Base-by-base conservation (phyloP, 306 rosid genomes). In the Fragaria ananassa region DNA sequence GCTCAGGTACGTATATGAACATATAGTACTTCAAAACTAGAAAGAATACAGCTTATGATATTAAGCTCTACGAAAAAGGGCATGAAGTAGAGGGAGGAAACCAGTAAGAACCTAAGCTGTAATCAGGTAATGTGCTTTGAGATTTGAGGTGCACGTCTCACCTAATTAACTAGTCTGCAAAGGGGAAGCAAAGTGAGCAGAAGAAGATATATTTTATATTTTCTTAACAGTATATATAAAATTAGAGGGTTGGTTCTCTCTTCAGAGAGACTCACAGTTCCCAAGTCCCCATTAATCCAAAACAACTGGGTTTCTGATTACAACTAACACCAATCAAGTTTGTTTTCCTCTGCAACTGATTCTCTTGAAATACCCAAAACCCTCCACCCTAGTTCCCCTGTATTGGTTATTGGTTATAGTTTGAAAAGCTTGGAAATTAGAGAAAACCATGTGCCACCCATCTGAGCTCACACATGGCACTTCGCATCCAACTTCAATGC, bases 391-490 rank as follows among this genome's bases (percentile, higher is more conserved):
- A 58, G 77, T 74, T 79, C 74, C 69, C 57, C 71, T 65, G 76
- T 76, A 68, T 67, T 82, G 71, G 68, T 74, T 42, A 42, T 42
- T 78, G 25, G n/a, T 34, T 71, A 41, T 69, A 74, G 79, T 68
- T 83, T 68, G 44, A 15, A 72, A 70, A 42, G 81, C 83, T 60
- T 84, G 87, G 91, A 84, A 85, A 91, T 74, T 6, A 78, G 89
- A 77, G 90, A 65, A 41, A 70, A 80, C 89, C 98, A 91, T 89
- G 98, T 90, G 98, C 94, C 96, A 76, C 41, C 74, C 81, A 81
- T 86, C 91, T 88, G 85, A 77, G 90, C 85, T 90, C 81, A 85
- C 96, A 90, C 93, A 91, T 87, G 96, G 78, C 91, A 78, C 75
- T 83, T 83, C 66, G 83, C 80, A 74, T 81, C 83, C 85, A 74